Evolutionary conservation across 768 basidiomycete species (phyloP).

Genomic region (Asterophora parasitica): DNA sequence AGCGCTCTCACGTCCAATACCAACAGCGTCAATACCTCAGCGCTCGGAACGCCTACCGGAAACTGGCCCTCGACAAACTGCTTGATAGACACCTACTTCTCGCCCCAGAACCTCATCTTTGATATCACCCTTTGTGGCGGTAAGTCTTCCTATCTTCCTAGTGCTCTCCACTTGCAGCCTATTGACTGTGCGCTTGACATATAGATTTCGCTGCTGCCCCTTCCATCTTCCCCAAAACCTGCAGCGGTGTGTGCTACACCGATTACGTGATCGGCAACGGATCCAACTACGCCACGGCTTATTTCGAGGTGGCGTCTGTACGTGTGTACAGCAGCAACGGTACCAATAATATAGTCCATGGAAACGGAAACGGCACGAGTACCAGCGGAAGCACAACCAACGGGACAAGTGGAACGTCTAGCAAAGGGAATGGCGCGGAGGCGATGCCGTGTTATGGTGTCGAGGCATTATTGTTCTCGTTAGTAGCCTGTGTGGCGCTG

Average conservation of each 20-base stretch:
- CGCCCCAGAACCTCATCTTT: conserved; percentile 62
- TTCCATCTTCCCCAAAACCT: conserved; percentile 53
- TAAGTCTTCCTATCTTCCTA: conserved; percentile 17
- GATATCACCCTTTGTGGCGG: conserved; percentile 72
- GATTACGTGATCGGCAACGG: conserved; percentile 64
- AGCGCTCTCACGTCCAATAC: conserved; percentile 41
- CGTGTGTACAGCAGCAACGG: conserved; percentile 39
- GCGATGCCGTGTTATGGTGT: not conserved
- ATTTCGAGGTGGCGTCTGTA: conserved; percentile 68
- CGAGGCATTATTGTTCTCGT: not conserved
- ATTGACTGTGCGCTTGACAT: conserved; percentile 4
- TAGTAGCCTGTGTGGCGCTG: conserved; percentile 3
- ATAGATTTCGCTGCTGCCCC: conserved; percentile 48
- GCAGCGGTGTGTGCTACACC: conserved; percentile 62
- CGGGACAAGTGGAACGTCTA: conserved; percentile 2
- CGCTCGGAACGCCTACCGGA: conserved; percentile 62
- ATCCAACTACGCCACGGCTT: conserved; percentile 58
- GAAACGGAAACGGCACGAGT: conserved; percentile 4
- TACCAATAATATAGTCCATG: conserved; percentile 20
- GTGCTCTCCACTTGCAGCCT: conserved; percentile 6
- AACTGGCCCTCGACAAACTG: conserved; percentile 64
- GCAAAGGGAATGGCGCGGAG: not conserved
- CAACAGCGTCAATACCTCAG: conserved; percentile 48
- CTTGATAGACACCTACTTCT: conserved; percentile 47
- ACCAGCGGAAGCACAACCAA: conserved; percentile 3